Conservation (phyloP, 169 alveolate genomes). For the Plasmodium gonderi region DNA sequence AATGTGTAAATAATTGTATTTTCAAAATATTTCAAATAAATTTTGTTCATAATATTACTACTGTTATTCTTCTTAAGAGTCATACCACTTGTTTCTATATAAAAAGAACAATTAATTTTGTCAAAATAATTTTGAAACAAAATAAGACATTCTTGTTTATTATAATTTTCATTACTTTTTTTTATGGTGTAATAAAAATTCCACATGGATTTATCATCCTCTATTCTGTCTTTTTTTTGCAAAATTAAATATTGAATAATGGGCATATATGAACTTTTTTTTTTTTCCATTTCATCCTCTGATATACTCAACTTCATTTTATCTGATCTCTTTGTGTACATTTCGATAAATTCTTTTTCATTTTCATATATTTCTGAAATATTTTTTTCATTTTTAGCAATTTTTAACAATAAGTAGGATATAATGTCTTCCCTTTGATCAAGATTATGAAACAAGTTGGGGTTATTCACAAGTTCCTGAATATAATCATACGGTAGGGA, state of each 20-base stretch:
- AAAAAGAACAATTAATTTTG: slow-evolving; percentile 15
- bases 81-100: background rate
- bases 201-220: background rate
- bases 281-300: background rate
- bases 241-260: slow-evolving; percentile 17
- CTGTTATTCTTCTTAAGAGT: background rate
- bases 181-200: slow-evolving; percentile 31
- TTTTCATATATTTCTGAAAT: slow-evolving; percentile 4
- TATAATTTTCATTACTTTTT: slow-evolving; percentile 25
- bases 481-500: slow-evolving; percentile 50
- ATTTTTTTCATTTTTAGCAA: slow-evolving; percentile 25
- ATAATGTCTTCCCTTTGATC: slow-evolving; percentile 43
- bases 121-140: slow-evolving; percentile 16
- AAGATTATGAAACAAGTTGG: slow-evolving; percentile 30
- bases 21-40: slow-evolving; percentile 55
- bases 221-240: background rate
- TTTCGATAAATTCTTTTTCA: slow-evolving; percentile 1
- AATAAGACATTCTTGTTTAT: slow-evolving; percentile 24
- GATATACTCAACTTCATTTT: background rate
- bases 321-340: background rate
- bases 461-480: slow-evolving; percentile 19
- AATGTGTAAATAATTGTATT: slow-evolving; percentile 56
- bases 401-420: slow-evolving; percentile 15
- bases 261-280: background rate
- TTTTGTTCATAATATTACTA: slow-evolving; percentile 58